These are phyloP conservation scores for Metschnikowia chrysomelidarum DNA, from an alignment of 805 yeast species.

Conservation along the genomic window DNA sequence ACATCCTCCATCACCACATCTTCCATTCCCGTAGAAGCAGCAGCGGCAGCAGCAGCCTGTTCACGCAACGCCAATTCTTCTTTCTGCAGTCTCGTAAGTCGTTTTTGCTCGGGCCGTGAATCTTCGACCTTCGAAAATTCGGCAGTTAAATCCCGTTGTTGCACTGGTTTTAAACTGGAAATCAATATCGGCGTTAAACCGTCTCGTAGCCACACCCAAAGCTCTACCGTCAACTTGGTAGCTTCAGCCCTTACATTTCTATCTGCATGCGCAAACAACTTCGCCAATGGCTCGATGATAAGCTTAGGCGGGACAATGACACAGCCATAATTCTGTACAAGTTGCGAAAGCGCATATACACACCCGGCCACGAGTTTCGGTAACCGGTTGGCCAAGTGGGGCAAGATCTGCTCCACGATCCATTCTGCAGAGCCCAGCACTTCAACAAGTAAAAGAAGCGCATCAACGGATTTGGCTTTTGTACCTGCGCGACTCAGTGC, in stretches of 20 bases:
- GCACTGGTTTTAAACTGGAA: constrained; percentile 82
- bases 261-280: constrained; percentile 82
- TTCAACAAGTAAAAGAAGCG: constrained; percentile 62
- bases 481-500: constrained; percentile 75
- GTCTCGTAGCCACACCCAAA: constrained; percentile 73
- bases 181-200: constrained; percentile 58
- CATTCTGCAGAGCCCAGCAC: constrained; percentile 58
- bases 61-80: constrained; percentile 32
- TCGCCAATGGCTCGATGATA: constrained; percentile 56
- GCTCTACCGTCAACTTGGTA: constrained; percentile 59
- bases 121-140: constrained; percentile 56
- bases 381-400: constrained; percentile 56
- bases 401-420: constrained; percentile 63
- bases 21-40: constrained; percentile 12
- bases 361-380: constrained; percentile 81
- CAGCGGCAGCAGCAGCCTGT: constrained; percentile 15
- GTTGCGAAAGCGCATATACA: constrained; percentile 51
- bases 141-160: constrained; percentile 76
- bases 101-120: constrained; percentile 46
- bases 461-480: constrained; percentile 61
- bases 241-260: constrained; percentile 81
- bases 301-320: constrained; percentile 55
- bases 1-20: constrained; percentile 35
- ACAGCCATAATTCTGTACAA: constrained; percentile 65
- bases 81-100: constrained; percentile 56